phyloP scores from a whole-genome alignment of 345 rosid genomes.

The Rhodomyrtus tomentosa region DNA sequence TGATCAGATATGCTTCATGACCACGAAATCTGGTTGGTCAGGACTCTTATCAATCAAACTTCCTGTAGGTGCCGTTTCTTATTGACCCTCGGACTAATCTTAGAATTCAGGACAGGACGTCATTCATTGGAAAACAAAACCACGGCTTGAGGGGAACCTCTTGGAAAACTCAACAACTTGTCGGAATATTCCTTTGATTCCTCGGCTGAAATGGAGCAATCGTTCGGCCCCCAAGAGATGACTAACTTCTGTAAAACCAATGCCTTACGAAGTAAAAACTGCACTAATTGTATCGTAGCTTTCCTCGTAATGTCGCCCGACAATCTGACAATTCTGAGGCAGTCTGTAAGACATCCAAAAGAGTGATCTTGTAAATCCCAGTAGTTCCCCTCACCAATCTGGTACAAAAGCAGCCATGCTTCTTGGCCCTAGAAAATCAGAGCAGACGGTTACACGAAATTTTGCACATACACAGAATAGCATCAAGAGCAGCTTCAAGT shows the following conservation, averaged over 20 bases:
- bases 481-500: not conserved
- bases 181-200: not conserved
- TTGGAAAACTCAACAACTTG: constrained; percentile 1
- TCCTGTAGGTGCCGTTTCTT: not conserved
- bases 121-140: not conserved
- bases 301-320: not conserved
- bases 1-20: not conserved
- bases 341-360: not conserved
- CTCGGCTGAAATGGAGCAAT: not conserved
- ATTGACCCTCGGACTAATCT: not conserved
- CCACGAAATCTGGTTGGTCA: not conserved
- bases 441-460: not conserved
- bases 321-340: constrained; percentile 5
- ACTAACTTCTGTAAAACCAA: constrained; percentile 4
- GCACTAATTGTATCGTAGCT: not conserved
- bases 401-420: not conserved
- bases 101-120: not conserved
- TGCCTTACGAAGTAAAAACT: constrained; percentile 1
- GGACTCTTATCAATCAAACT: not conserved
- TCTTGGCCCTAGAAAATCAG: not conserved
- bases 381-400: not conserved
- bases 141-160: not conserved
- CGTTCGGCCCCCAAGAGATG: not conserved
- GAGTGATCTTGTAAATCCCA: not conserved
- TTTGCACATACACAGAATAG: not conserved